Percentiles rank a stretch among this genome's conserved stretches.
phyloP scores from a whole-genome alignment of 2,329 filamentous ascomycete species.

The Cercospora sp. region DNA sequence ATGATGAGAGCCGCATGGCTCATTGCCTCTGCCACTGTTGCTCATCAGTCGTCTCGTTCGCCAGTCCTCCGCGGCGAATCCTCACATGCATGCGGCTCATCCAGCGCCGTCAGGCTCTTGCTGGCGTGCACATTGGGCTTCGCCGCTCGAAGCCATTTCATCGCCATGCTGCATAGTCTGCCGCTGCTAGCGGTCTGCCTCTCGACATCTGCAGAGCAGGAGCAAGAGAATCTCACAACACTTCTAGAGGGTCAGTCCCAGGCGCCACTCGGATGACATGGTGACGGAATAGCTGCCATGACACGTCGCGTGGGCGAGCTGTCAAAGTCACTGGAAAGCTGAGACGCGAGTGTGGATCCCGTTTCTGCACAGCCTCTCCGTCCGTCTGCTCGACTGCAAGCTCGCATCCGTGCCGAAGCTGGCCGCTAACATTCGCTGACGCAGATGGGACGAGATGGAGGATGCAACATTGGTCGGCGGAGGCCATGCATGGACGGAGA shows the following conservation, averaged over 20 bases:
- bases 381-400: not conserved
- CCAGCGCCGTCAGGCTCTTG: constrained; percentile 58
- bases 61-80: constrained; percentile 36
- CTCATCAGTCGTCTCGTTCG: constrained; percentile 21
- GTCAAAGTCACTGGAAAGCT: not conserved
- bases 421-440: not conserved
- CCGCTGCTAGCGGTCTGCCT: not conserved
- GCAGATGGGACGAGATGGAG: not conserved
- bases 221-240: not conserved
- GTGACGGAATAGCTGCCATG: constrained; percentile 3
- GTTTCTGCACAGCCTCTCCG: not conserved
- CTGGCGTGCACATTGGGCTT: constrained; percentile 46
- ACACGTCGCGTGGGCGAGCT: constrained; percentile 2
- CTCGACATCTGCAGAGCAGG: not conserved
- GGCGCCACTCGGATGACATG: constrained; percentile 2
- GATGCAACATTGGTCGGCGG: not conserved
- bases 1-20: constrained; percentile 37
- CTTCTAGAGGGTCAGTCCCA: not conserved
- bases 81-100: constrained; percentile 62
- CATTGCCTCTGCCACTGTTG: constrained; percentile 50
- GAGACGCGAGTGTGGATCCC: constrained; percentile 1
- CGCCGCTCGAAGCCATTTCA: constrained; percentile 42
- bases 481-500: not conserved
- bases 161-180: constrained; percentile 19
- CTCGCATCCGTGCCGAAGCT: not conserved